Evolutionary conservation across 2,329 filamentous ascomycete species (phyloP).

Genomic region (Monilinia vaccinii-corymbosi): DNA sequence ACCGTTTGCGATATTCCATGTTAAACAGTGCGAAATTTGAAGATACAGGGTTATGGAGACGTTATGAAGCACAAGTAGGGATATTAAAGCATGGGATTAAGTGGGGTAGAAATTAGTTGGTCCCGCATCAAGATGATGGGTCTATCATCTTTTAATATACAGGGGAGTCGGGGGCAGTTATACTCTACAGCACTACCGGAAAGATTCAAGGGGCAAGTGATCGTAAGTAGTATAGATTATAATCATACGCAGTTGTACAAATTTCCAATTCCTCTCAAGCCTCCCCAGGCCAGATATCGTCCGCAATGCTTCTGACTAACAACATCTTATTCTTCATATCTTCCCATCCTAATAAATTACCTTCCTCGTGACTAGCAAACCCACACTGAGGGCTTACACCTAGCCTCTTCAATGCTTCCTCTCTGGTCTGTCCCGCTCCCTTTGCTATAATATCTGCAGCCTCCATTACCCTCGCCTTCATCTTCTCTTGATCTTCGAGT

Average conservation of each 20-base stretch:
- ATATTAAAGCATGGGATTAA: not conserved
- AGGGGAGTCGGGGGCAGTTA: not conserved
- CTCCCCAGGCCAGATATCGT: constrained; percentile 54
- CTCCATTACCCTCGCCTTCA: constrained; percentile 48
- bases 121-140: not conserved
- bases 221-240: not conserved
- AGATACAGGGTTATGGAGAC: not conserved
- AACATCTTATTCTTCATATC: constrained; percentile 67
- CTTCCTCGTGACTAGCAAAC: constrained; percentile 38
- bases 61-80: accelerated
- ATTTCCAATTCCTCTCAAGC: constrained; percentile 6
- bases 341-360: constrained; percentile 58
- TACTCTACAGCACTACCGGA: not conserved
- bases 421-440: constrained; percentile 52
- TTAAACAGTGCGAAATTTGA: accelerated
- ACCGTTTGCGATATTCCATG: not conserved
- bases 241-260: not conserved
- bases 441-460: constrained; percentile 62
- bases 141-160: not conserved
- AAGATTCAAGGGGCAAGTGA: not conserved
- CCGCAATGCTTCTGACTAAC: constrained; percentile 61
- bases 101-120: not conserved
- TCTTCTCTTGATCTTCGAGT: constrained; percentile 54
- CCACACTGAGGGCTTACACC: constrained; percentile 64
- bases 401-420: constrained; percentile 61